These are phyloP conservation scores for Cadophora sp. DNA, from an alignment of 2,329 filamentous ascomycete species.

Conservation along the genomic window DNA sequence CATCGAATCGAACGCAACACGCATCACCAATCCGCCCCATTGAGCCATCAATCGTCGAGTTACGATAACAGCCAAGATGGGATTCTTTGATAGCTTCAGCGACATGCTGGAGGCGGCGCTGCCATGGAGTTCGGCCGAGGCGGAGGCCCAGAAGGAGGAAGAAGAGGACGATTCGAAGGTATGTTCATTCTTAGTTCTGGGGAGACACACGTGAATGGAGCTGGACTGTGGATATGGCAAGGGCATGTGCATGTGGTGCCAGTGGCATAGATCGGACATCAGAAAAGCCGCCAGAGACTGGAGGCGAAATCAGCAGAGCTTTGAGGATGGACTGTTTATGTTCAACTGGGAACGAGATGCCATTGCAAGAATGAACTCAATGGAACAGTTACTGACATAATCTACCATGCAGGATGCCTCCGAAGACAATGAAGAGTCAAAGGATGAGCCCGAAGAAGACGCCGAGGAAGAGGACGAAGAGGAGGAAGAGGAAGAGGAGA, in stretches of 20 bases:
- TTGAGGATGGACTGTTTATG: background rate
- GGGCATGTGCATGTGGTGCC: background rate
- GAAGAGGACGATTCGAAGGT: slow-evolving; percentile 44
- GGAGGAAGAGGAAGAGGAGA: slow-evolving; percentile 76
- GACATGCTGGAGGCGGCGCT: slow-evolving; percentile 69
- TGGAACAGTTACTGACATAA: background rate
- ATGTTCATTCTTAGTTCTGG: slow-evolving; percentile 16
- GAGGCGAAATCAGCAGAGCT: background rate
- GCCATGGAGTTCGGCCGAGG: slow-evolving; percentile 70
- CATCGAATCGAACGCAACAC: slow-evolving; percentile 21
- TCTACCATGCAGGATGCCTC: slow-evolving; percentile 31
- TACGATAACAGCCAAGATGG: slow-evolving; percentile 53
- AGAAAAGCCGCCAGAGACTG: background rate
- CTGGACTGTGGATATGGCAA: background rate
- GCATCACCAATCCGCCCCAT: slow-evolving; percentile 18
- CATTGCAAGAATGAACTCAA: background rate
- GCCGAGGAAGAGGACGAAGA: slow-evolving; percentile 62
- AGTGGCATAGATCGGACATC: background rate
- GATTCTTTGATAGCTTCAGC: slow-evolving; percentile 69
- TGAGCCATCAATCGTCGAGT: slow-evolving; percentile 24
- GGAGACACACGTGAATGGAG: background rate
- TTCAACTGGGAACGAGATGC: background rate
- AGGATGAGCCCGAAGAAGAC: slow-evolving; percentile 55
- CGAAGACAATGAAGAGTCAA: slow-evolving; percentile 46
- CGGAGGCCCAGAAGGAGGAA: slow-evolving; percentile 62